Evolutionary conservation across 2,329 filamentous ascomycete genomes (phyloP).

Genomic region (Plenodomus lindquistii): DNA sequence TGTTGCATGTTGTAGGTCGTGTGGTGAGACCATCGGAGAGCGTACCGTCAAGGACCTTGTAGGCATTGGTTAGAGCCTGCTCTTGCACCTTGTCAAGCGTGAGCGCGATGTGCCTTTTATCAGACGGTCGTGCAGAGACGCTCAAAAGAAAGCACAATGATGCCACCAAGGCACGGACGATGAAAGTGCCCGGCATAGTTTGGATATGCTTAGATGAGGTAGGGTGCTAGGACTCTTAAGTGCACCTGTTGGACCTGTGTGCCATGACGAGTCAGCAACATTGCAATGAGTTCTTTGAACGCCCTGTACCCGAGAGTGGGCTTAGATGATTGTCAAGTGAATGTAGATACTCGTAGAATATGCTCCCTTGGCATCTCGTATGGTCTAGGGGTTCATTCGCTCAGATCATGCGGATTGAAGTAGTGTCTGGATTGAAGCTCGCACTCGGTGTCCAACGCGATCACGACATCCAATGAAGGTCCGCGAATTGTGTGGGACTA

Average conservation of each 20-base stretch:
- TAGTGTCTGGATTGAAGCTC: not conserved
- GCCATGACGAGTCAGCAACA: not conserved
- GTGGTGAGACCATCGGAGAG: conserved; percentile 30
- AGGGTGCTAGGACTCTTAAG: conserved; percentile 3
- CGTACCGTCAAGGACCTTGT: conserved; percentile 34
- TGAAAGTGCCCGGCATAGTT: conserved; percentile 25
- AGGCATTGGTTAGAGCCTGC: conserved; percentile 32
- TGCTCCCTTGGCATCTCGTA: not conserved
- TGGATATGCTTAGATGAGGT: not conserved
- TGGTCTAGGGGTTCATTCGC: not conserved
- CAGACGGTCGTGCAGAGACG: conserved; percentile 21
- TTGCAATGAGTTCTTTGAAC: conserved; percentile 1
- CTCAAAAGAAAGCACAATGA: conserved; percentile 25
- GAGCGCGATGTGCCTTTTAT: conserved; percentile 23
- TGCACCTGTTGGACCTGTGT: not conserved
- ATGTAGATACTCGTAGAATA: not conserved
- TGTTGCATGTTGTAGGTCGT: conserved; percentile 36
- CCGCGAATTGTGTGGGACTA: not conserved
- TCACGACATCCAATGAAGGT: not conserved
- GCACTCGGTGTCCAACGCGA: not conserved
- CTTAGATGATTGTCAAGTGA: conserved; percentile 4
- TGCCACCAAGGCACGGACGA: conserved; percentile 26
- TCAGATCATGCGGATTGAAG: not conserved
- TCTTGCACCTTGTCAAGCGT: conserved; percentile 29
- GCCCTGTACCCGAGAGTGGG: conserved; percentile 3